phyloP scores from a whole-genome alignment of 2,329 filamentous ascomycete species.

The Westerdykella aurantiaca region DNA sequence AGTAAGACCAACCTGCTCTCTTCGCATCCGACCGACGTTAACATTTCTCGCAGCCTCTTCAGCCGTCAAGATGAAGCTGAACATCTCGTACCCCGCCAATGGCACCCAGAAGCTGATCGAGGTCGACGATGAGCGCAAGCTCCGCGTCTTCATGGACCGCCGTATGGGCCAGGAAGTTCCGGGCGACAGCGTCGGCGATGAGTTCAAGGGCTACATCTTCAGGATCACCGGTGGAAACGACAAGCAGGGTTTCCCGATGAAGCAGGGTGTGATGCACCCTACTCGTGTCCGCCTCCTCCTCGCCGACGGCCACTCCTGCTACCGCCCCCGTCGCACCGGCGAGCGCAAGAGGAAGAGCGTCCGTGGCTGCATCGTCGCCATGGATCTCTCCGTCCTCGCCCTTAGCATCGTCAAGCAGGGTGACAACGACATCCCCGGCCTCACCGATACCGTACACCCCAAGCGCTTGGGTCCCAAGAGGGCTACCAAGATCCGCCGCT shows the following conservation, averaged over 20 bases:
- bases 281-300: slow-evolving; percentile 98
- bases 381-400: slow-evolving; percentile 90
- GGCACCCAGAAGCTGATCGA: slow-evolving; percentile 99
- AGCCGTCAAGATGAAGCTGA: slow-evolving; percentile 63
- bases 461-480: slow-evolving; percentile 99
- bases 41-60: background rate
- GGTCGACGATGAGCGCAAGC: slow-evolving; percentile 98
- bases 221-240: slow-evolving; percentile 99
- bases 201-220: slow-evolving; percentile 99
- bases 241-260: slow-evolving; percentile 99
- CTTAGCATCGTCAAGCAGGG: slow-evolving; percentile 98
- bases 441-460: slow-evolving; percentile 96
- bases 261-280: slow-evolving; percentile 99
- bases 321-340: slow-evolving; percentile 93
- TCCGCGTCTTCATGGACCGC: slow-evolving; percentile 98
- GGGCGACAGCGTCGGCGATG: slow-evolving; percentile 92
- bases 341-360: slow-evolving; percentile 99
- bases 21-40: background rate
- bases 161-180: slow-evolving; percentile 90
- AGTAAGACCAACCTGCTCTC: background rate
- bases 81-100: slow-evolving; percentile 91
- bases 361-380: slow-evolving; percentile 96
- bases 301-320: slow-evolving; percentile 96
- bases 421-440: slow-evolving; percentile 84
- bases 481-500: slow-evolving; percentile 98